A percentile compares a stretch with the other conserved stretches of the same genome.
Conservation (phyloP, 768 basidiomycete species). For the Rhizopogon rudus region DNA sequence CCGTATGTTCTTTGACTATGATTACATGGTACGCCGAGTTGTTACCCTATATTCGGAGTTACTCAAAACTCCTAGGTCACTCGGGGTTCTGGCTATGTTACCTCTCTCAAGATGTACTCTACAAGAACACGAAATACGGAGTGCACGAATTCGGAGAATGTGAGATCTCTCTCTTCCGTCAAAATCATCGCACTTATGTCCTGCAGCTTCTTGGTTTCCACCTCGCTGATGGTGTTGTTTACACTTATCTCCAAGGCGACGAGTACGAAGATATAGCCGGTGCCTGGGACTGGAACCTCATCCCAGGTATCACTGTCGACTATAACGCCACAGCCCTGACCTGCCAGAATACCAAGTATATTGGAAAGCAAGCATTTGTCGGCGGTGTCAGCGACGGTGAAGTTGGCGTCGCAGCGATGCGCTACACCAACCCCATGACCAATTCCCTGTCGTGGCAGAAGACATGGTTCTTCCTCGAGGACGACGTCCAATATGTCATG, state of each 20-base stretch:
- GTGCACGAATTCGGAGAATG: conserved; percentile 60
- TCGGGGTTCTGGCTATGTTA: conserved; percentile 54
- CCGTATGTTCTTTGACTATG: conserved; percentile 61
- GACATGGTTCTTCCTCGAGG: conserved; percentile 67
- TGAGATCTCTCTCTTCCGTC: conserved; percentile 17
- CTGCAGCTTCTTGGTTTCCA: conserved; percentile 61
- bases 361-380: conserved; percentile 53
- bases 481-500: conserved; percentile 62
- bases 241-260: conserved; percentile 59
- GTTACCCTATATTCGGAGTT: background rate
- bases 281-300: conserved; percentile 74
- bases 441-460: conserved; percentile 58
- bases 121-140: conserved; percentile 56
- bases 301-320: conserved; percentile 68
- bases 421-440: conserved; percentile 61
- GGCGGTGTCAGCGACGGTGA: conserved; percentile 59
- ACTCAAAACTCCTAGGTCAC: conserved; percentile 41
- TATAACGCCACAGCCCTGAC: conserved; percentile 50
- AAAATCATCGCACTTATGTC: background rate
- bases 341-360: conserved; percentile 38
- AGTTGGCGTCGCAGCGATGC: conserved; percentile 59
- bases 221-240: conserved; percentile 57
- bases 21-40: conserved; percentile 53
- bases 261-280: conserved; percentile 74
- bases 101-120: conserved; percentile 61